Base-by-base conservation (phyloP, 1,139 yeast species). In the Pichia sp. region DNA sequence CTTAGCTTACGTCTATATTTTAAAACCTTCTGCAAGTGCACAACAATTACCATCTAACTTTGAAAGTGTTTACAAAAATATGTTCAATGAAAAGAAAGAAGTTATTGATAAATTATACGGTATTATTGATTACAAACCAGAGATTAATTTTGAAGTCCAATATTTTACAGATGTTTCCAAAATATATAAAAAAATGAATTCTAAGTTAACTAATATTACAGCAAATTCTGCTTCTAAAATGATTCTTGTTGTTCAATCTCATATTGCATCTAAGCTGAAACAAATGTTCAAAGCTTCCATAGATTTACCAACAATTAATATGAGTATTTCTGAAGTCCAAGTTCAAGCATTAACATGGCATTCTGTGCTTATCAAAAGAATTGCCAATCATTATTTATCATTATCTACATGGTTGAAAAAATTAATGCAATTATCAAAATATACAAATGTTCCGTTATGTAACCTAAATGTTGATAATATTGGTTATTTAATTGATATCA, bases 301-400 rank as follows among this genome's bases (percentile, higher is more conserved):
- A 6, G 84, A 78, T 28, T 72, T 82, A 51, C 96, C 97, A 4
- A 69, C 76, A 1, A 65, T 87, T 18, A 70, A 70, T 43, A 74
- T 83, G 73, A 66, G 72, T 15, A 68, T 77, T 6, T 65, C 74
- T 45, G 80, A 76, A 54, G 57, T 74, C 33, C 61, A 76, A 1
- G 63, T 87, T 23, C 91, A 95, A 6, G 81, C 94, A 3, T 64
- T 91, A 40, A 88, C 93, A 8, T 91, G 98, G 97, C 95, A 88
- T 56, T 61, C 75, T 1, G 68, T 77, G 21, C 70, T 86, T n/a
- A 67, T 80, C 34, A 81, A 79, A 50, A 69, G 88, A 46, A 65
- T 86, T 4, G 69, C 82, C 34, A 80, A 78, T 52, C 89, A 85
- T 50, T 80, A 78, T 57, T 69, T 91, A 41, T 78, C 85, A 0